Conservation (phyloP, 257 asterid genomes). For the Ajuga chamaepitys region DNA sequence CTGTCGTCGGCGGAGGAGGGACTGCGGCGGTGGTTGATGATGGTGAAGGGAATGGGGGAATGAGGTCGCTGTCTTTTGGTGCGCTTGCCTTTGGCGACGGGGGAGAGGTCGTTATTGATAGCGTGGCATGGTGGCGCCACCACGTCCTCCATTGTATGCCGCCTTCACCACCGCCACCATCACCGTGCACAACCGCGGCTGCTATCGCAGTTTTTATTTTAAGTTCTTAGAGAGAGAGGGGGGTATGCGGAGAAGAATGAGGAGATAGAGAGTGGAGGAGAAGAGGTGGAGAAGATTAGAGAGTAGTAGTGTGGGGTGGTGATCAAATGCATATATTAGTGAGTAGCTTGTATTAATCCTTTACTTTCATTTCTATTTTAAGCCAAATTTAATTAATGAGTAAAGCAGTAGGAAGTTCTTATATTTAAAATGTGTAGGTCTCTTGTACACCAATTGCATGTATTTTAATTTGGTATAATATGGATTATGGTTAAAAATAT, state of each 20-base stretch:
- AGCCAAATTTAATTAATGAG: slow-evolving; percentile 9
- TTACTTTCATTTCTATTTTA: slow-evolving; percentile 2
- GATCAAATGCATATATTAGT: slow-evolving; percentile 20
- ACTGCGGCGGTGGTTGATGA: slow-evolving; percentile 10
- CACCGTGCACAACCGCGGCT: slow-evolving; percentile 15
- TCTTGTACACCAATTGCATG: too few relatives aligned
- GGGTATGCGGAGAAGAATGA: slow-evolving; percentile 1
- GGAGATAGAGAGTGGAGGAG: slow-evolving; percentile 21
- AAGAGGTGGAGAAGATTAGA: slow-evolving; percentile 20
- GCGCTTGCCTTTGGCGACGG: slow-evolving; percentile 41
- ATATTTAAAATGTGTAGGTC: too few relatives aligned
- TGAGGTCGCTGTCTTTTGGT: slow-evolving; percentile 31
- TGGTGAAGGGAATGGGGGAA: slow-evolving; percentile 25
- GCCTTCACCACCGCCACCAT: slow-evolving; percentile 34
- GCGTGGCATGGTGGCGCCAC: slow-evolving; percentile 18
- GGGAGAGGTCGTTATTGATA: slow-evolving; percentile 16
- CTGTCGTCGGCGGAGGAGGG: slow-evolving; percentile 10
- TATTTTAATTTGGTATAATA: too few relatives aligned
- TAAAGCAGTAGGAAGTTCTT: not conserved
- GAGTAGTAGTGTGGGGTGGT: slow-evolving; percentile 27
- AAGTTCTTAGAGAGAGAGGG: not conserved
- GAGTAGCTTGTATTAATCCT: not conserved
- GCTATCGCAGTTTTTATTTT: not conserved
- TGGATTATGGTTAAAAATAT: too few relatives aligned
- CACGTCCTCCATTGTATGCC: slow-evolving; percentile 18